These are phyloP conservation scores for Simplicillium aogashimaense DNA, from an alignment of 2,329 filamentous ascomycete genomes.

Conservation along the genomic window DNA sequence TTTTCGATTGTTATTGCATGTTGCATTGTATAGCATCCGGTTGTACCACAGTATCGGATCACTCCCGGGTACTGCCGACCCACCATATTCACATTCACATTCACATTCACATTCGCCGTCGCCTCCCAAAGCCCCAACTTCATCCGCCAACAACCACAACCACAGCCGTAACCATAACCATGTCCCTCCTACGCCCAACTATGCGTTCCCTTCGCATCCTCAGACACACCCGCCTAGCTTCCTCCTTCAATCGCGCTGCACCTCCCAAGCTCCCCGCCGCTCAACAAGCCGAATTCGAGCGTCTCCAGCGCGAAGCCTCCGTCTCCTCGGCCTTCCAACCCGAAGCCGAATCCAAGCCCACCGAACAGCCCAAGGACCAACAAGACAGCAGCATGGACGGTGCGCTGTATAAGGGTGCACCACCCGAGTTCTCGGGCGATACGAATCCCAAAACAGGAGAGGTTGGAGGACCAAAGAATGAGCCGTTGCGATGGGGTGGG, in stretches of 20 bases:
- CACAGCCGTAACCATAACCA: not conserved
- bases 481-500: slow-evolving; percentile 80
- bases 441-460: slow-evolving; percentile 90
- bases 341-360: slow-evolving; percentile 11
- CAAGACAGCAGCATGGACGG: slow-evolving; percentile 49
- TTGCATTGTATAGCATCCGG: too few relatives aligned
- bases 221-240: slow-evolving; percentile 19
- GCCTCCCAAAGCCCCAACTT: slow-evolving; percentile 9
- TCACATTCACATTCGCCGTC: too few relatives aligned
- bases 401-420: slow-evolving; percentile 64
- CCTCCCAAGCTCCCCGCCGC: slow-evolving; percentile 81
- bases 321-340: slow-evolving; percentile 32
- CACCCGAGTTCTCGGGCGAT: slow-evolving; percentile 89
- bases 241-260: slow-evolving; percentile 47
- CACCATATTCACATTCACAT: too few relatives aligned
- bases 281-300: slow-evolving; percentile 85
- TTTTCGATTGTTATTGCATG: too few relatives aligned
- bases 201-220: slow-evolving; percentile 4
- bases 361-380: slow-evolving; percentile 22
- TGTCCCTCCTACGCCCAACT: slow-evolving; percentile 10
- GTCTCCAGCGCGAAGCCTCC: slow-evolving; percentile 59
- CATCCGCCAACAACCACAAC: slow-evolving; percentile 1
- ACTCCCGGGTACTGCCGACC: too few relatives aligned
- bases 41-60: too few relatives aligned
- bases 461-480: slow-evolving; percentile 93